These are phyloP conservation scores for Carex scoparia DNA, from an alignment of 176 grass and related monocot species.

Conservation along the genomic window DNA sequence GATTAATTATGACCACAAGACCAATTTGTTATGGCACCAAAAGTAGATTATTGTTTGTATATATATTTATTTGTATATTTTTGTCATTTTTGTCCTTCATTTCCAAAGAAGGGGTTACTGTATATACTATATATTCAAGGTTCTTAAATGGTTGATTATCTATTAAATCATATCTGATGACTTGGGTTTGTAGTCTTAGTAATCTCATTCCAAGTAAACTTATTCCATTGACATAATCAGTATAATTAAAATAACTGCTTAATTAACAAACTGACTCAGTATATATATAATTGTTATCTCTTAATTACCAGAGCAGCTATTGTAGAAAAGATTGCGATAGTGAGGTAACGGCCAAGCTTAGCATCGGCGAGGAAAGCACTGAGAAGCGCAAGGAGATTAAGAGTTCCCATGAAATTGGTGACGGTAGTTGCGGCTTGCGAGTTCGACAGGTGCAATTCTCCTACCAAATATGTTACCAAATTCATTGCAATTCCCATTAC, in stretches of 20 bases:
- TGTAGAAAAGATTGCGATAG: conserved; percentile 44
- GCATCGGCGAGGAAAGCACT: conserved; percentile 73
- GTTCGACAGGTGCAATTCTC: conserved; percentile 52
- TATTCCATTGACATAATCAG: background rate
- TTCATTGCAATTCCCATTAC: conserved; percentile 82
- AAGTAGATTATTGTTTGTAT: background rate
- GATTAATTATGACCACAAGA: background rate
- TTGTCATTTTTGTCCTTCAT: too few relatives aligned
- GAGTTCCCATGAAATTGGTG: conserved; percentile 71
- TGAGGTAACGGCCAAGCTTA: conserved; percentile 62
- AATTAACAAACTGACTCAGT: background rate
- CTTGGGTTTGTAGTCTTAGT: too few relatives aligned
- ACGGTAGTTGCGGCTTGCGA: conserved; percentile 50
- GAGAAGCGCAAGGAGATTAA: conserved; percentile 55
- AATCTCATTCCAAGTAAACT: background rate
- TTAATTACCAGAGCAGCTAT: conserved; percentile 32
- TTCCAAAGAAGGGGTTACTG: too few relatives aligned
- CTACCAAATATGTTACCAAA: conserved; percentile 58
- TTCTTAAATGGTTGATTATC: too few relatives aligned
- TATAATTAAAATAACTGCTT: background rate
- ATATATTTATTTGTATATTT: too few relatives aligned
- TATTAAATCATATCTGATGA: too few relatives aligned
- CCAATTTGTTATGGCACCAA: background rate
- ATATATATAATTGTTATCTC: too few relatives aligned
- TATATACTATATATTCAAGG: too few relatives aligned